These are phyloP conservation scores for Gamsiella multidivaricata DNA, from an alignment of 192 early-diverging fungal genomes.

Conservation along the genomic window DNA sequence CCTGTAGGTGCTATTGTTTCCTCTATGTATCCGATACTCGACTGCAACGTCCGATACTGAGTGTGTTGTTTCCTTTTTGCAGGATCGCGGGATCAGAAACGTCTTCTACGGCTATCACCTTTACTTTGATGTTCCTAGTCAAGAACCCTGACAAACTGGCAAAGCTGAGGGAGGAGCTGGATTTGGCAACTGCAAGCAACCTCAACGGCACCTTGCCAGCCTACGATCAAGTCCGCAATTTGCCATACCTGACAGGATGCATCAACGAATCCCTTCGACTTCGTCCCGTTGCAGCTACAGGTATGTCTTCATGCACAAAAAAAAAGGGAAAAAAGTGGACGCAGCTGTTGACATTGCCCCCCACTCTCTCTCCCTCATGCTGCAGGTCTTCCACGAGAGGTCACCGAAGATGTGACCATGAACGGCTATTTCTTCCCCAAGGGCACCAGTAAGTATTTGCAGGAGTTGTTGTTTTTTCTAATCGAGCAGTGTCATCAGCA, in stretches of 20 bases:
- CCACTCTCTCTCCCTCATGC: background rate
- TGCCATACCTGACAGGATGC: constrained; percentile 62
- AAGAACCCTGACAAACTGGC: constrained; percentile 31
- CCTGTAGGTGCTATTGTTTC: constrained; percentile 20
- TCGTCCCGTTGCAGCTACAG: constrained; percentile 49
- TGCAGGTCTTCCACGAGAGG: constrained; percentile 50
- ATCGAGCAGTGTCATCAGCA: too few relatives aligned
- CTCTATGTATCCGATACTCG: too few relatives aligned
- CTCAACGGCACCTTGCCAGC: constrained; percentile 1
- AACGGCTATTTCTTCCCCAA: constrained; percentile 62
- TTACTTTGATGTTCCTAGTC: constrained; percentile 41
- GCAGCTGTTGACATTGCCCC: background rate
- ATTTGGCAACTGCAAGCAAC: constrained; percentile 15
- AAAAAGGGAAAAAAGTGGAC: too few relatives aligned
- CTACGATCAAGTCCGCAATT: constrained; percentile 56
- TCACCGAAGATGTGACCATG: constrained; percentile 51
- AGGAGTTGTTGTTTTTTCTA: too few relatives aligned
- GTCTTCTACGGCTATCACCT: constrained; percentile 18
- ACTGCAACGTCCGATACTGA: too few relatives aligned
- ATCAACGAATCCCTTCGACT: constrained; percentile 65
- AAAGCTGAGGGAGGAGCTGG: constrained; percentile 27
- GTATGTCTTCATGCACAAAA: constrained; percentile 3
- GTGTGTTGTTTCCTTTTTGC: background rate
- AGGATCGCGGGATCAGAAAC: constrained; percentile 51
- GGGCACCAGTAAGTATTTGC: constrained; percentile 33